These are phyloP conservation scores for Symbiodinium natans DNA, from an alignment of 73 alveolate species.

Conservation along the genomic window DNA sequence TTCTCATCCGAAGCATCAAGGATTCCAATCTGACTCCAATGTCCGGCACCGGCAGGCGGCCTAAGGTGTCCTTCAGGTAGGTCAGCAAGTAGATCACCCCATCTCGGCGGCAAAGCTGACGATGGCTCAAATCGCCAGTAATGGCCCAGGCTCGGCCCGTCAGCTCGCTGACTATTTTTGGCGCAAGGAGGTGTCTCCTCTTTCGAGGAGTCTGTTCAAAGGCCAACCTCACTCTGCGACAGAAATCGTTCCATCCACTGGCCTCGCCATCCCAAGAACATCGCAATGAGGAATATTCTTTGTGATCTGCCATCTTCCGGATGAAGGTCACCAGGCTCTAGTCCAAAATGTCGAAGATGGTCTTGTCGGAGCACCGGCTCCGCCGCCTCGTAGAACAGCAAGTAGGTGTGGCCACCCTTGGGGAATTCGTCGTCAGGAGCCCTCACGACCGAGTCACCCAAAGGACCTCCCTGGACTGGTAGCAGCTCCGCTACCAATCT, in stretches of 20 bases:
- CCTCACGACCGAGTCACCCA: neutral
- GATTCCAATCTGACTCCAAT: neutral
- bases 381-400: neutral
- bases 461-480: neutral
- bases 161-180: neutral
- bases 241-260: neutral
- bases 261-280: conserved; percentile 3
- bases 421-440: neutral
- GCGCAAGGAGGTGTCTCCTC: neutral
- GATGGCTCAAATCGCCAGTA: neutral
- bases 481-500: conserved; percentile 3
- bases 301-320: neutral
- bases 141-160: conserved; percentile 10
- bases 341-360: neutral
- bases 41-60: neutral
- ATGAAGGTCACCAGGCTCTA: neutral
- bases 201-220: neutral
- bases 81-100: neutral
- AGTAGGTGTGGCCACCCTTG: neutral
- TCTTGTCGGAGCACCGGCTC: neutral
- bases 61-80: neutral
- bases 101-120: neutral
- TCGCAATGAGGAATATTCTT: neutral
- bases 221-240: neutral
- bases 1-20: neutral